phyloP scores from a whole-genome alignment of 2,329 filamentous ascomycete genomes.

The Alternaria consortialis region DNA sequence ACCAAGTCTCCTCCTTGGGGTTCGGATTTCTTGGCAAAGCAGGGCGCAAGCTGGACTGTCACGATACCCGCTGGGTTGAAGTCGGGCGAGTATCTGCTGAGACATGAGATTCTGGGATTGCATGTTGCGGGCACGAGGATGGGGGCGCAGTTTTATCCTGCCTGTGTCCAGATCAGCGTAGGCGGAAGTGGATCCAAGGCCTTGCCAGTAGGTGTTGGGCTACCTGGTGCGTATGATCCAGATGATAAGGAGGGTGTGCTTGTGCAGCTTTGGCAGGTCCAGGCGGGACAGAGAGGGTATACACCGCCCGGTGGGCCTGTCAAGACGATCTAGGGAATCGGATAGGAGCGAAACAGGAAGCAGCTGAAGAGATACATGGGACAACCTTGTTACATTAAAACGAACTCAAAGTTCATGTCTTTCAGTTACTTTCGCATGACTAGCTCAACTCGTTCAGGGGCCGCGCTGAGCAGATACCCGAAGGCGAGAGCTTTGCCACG shows the following conservation, averaged over 20 bases:
- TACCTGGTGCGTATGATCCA: conserved; percentile 33
- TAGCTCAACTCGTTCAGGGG: neutral
- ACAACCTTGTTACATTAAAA: neutral
- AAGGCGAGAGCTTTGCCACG: neutral
- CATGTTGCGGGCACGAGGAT: conserved; percentile 27
- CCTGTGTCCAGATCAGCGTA: conserved; percentile 28
- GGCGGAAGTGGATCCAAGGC: conserved; percentile 19
- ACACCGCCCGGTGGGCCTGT: conserved; percentile 32
- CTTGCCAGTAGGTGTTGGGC: conserved; percentile 26
- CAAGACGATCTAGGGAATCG: conserved; percentile 11
- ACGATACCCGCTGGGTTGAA: conserved; percentile 42
- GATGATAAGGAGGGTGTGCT: conserved; percentile 31
- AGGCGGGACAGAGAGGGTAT: conserved; percentile 22
- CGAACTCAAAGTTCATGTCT: neutral
- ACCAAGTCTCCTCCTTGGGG: conserved; percentile 47
- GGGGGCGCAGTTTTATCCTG: conserved; percentile 32
- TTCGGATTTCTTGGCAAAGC: conserved; percentile 46
- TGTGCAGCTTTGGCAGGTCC: conserved; percentile 26
- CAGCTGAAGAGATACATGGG: neutral
- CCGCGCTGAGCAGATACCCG: neutral
- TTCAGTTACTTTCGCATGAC: neutral
- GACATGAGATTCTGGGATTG: conserved; percentile 32
- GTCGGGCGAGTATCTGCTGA: conserved; percentile 39
- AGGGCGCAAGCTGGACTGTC: conserved; percentile 47
- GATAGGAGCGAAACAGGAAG: neutral